phyloP scores from a whole-genome alignment of 2,329 filamentous ascomycete genomes.

The Diaporthe velutina region DNA sequence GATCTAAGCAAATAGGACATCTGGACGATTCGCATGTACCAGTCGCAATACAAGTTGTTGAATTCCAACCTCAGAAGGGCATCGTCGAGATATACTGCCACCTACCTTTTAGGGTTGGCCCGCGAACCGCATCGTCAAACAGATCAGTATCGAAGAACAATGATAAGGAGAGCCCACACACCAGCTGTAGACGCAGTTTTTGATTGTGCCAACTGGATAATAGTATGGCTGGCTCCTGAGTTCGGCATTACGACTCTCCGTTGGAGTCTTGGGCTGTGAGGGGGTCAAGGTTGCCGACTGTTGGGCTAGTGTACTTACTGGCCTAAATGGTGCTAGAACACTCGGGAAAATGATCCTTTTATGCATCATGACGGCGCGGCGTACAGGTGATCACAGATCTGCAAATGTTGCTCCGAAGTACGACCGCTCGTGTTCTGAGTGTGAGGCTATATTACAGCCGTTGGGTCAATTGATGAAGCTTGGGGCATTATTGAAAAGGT shows the following conservation, averaged over 20 bases:
- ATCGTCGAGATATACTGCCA: neutral
- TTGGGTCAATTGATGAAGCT: neutral
- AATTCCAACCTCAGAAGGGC: neutral
- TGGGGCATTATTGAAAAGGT: neutral
- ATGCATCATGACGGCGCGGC: neutral
- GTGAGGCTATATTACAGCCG: neutral
- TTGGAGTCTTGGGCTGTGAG: neutral
- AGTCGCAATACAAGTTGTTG: neutral
- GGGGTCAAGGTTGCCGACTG: neutral
- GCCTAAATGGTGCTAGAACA: neutral
- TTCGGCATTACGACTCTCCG: neutral
- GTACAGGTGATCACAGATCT: neutral
- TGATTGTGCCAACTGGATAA: no score
- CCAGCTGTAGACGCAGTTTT: no score
- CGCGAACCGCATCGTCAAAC: no score
- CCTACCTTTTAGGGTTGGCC: neutral
- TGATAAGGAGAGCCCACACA: no score
- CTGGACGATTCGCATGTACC: neutral
- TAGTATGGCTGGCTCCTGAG: neutral
- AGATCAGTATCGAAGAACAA: no score
- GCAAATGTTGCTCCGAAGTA: constrained; percentile 1
- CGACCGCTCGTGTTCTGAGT: neutral
- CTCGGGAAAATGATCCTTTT: neutral
- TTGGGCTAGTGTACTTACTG: constrained; percentile 1
- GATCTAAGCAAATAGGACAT: neutral